Conservation (phyloP, 2,329 filamentous ascomycete genomes). For the Pseudogymnoascus sp. region DNA sequence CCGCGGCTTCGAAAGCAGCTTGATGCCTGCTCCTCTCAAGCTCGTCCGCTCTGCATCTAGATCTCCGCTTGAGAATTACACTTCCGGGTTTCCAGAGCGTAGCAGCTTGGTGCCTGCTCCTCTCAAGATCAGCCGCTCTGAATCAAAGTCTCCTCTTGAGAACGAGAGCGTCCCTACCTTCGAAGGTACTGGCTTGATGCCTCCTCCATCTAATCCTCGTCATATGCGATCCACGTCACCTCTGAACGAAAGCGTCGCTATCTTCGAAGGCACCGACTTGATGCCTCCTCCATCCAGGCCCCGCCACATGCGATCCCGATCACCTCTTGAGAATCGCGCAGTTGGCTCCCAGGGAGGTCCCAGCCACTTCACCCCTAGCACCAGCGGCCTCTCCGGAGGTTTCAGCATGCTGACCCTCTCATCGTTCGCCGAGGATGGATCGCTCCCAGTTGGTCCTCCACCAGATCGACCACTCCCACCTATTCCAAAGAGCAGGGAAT, state of each 20-base stretch:
- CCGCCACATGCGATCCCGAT: neutral
- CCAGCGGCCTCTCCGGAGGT: neutral
- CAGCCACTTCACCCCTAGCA: no score
- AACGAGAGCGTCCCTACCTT: neutral
- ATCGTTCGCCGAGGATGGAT: no score
- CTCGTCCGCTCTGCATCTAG: neutral
- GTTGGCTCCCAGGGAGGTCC: neutral
- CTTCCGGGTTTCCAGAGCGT: neutral
- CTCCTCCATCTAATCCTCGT: neutral
- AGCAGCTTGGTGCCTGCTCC: no score
- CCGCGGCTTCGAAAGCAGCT: neutral
- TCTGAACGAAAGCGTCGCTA: neutral
- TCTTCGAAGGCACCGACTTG: neutral
- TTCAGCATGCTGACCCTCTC: neutral
- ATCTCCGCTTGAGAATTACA: neutral
- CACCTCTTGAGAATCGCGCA: neutral
- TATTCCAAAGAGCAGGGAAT: neutral
- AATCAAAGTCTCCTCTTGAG: neutral
- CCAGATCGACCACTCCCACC: neutral
- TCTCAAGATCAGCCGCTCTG: neutral
- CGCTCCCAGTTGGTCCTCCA: neutral
- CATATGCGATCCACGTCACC: neutral
- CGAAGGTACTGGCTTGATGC: neutral
- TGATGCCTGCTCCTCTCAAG: neutral
- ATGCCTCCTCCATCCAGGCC: neutral